These are phyloP conservation scores for Colletotrichum costaricense DNA, from an alignment of 2,329 filamentous ascomycete species.

Conservation along the genomic window DNA sequence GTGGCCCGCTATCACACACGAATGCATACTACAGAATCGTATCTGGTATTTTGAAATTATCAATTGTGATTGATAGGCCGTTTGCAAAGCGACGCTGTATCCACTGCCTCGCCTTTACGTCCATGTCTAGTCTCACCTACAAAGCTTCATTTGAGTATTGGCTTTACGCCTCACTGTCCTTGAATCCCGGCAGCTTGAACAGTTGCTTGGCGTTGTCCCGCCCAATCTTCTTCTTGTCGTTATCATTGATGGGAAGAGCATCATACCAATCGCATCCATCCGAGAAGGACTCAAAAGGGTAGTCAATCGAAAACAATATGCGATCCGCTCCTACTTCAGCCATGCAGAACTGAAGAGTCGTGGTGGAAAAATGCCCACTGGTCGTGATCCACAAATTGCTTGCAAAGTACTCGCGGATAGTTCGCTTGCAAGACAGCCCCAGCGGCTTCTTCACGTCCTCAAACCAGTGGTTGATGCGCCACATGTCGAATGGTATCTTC, in stretches of 20 bases:
- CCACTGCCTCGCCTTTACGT: no score
- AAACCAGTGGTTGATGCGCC: constrained; percentile 65
- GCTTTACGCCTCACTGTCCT: constrained; percentile 41
- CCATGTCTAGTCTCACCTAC: no score
- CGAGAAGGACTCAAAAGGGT: constrained; percentile 60
- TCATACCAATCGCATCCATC: constrained; percentile 56
- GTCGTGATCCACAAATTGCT: constrained; percentile 69
- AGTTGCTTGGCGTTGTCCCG: constrained; percentile 55
- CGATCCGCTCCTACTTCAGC: constrained; percentile 60
- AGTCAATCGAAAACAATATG: constrained; percentile 63
- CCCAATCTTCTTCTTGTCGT: constrained; percentile 48
- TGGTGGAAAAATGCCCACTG: constrained; percentile 65
- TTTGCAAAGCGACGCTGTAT: no score
- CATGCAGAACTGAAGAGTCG: constrained; percentile 61
- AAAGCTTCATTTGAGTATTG: no score
- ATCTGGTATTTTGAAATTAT: no score
- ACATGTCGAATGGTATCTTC: constrained; percentile 61
- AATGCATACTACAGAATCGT: no score
- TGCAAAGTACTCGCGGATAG: constrained; percentile 64
- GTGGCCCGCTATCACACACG: no score
- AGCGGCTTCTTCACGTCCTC: constrained; percentile 65
- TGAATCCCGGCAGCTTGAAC: constrained; percentile 50
- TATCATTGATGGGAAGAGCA: constrained; percentile 45
- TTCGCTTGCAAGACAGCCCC: constrained; percentile 54
- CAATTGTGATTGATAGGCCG: no score